These are phyloP conservation scores for Candida piceae DNA, from an alignment of 805 yeast genomes.

Conservation along the genomic window DNA sequence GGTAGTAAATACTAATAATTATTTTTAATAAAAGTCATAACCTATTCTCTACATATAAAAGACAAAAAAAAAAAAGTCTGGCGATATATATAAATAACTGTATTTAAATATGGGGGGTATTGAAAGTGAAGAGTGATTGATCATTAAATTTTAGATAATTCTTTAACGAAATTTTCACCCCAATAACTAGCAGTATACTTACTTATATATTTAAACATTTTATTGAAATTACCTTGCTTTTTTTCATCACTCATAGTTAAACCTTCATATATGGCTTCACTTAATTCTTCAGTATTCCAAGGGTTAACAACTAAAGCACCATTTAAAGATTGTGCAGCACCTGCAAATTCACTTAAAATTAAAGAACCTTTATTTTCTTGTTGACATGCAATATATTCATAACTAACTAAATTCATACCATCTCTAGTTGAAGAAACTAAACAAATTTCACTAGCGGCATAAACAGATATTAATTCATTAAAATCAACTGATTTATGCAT, in stretches of 20 bases:
- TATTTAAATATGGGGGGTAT: too few relatives aligned
- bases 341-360: constrained; percentile 91
- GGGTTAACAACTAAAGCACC: constrained; percentile 95
- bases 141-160: constrained; percentile 39
- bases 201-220: constrained; percentile 79
- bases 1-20: constrained; percentile 19
- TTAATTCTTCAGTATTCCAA: constrained; percentile 95
- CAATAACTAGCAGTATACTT: constrained; percentile 94
- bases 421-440: constrained; percentile 92
- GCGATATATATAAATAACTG: too few relatives aligned
- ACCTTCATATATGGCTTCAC: constrained; percentile 80
- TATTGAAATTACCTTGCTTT: constrained; percentile 70
- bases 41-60: neutral
- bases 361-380: constrained; percentile 74
- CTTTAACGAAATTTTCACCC: constrained; percentile 96
- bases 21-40: constrained; percentile 5
- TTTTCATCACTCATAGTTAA: constrained; percentile 82
- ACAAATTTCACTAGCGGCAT: constrained; percentile 84
- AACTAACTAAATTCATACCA: constrained; percentile 96
- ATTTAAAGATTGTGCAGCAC: constrained; percentile 97
- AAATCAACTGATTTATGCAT: constrained; percentile 90
- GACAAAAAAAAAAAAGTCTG: too few relatives aligned
- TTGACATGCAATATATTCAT: constrained; percentile 96
- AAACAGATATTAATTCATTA: constrained; percentile 85
- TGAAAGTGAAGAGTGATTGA: too few relatives aligned